Evolutionary conservation across 2,329 filamentous ascomycete genomes (phyloP), one percentile per base, ranked within the genome.

Genomic region (Exophiala mesophila): DNA sequence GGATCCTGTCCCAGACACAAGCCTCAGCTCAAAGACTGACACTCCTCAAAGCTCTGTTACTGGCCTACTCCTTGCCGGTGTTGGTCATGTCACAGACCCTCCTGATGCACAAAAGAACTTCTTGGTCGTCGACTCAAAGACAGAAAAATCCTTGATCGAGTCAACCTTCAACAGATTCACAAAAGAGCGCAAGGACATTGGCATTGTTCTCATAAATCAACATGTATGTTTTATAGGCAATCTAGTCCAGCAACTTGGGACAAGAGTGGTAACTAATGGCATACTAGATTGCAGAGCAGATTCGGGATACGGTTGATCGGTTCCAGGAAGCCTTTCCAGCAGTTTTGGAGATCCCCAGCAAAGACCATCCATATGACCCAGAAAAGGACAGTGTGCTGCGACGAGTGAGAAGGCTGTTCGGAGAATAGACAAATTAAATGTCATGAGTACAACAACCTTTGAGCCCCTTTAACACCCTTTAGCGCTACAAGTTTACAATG

Each of bases 311-410:
- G 49, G 83, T 98, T 55, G 92, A 98, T 66, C 81, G 80, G 26
- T 96, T 94, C 68, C 90, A 88, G 15, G 87, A 90, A 36, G 89
- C 92, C 3, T 98, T 98, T 68, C 92, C 92, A n/a, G 83, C 88
- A 16, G 77, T 98, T 41, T 80, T 98, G 44, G 92, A 98, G 67
- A 97, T 98, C 48, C 92, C 92, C 17, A 94, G 88, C 70, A 98
- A 98, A 74, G 92, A 98, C 65, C 92, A 98, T 64, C 92, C 92
- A 2, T 98, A 98, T 62, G 90, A 98, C 59, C 92, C 92, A 0
- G 92, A 98, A 69, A 98, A 98, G 73, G 92, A 98, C 66, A 97
- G 90, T 61, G 90, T 98, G 31, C 66, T 98, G 68, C 85, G 89
- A 69, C 78, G 92, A 55, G 92, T 98, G 53, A 72, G 78, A 63